phyloP scores from a whole-genome alignment of 2,329 filamentous ascomycete species.

The Epicoccum sorghinum region DNA sequence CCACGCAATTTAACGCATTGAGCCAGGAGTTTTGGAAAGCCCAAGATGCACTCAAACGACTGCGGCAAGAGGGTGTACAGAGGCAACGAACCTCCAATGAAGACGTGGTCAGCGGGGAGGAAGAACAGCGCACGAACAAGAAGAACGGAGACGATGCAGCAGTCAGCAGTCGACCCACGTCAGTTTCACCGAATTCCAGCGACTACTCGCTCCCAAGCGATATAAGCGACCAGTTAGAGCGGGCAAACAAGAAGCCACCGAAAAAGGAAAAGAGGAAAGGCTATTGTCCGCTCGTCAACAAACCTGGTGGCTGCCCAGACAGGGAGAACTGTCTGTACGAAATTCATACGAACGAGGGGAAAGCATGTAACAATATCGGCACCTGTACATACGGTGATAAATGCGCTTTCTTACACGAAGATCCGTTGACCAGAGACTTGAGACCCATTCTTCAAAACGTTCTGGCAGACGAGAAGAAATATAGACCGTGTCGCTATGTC shows the following conservation, averaged over 20 bases:
- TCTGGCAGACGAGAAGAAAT: background rate
- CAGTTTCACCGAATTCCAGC: background rate
- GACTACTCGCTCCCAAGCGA: too few relatives aligned
- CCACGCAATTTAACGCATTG: background rate
- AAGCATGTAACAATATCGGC: background rate
- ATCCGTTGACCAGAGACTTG: background rate
- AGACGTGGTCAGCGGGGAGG: too few relatives aligned
- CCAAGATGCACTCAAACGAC: too few relatives aligned
- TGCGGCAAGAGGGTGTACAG: too few relatives aligned
- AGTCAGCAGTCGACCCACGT: background rate
- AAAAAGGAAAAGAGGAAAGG: too few relatives aligned
- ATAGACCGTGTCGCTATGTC: background rate
- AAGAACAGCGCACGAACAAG: background rate
- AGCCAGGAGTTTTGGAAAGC: background rate
- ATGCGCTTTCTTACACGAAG: background rate
- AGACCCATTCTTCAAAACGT: background rate
- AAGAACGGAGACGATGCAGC: background rate
- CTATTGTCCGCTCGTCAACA: background rate
- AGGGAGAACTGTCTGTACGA: background rate
- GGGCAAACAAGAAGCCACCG: too few relatives aligned
- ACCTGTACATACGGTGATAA: background rate
- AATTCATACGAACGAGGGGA: background rate
- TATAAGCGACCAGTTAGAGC: too few relatives aligned
- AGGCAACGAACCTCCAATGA: too few relatives aligned
- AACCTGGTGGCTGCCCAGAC: background rate